Conservation (phyloP, 352 stramenopile genomes). For the Elongisporangium anandrum region DNA sequence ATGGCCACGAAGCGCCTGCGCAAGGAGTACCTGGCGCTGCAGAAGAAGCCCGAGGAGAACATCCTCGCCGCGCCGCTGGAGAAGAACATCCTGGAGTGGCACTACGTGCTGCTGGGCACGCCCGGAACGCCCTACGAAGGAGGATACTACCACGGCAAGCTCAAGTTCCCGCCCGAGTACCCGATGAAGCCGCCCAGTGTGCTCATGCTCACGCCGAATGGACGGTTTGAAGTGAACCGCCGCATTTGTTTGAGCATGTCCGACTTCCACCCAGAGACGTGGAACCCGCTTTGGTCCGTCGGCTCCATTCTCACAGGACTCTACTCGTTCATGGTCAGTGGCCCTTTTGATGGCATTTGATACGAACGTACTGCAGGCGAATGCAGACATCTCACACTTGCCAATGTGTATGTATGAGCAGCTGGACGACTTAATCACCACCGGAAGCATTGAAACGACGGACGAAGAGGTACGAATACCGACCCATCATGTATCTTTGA, state of each 20-base stretch:
- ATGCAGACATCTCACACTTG: too few species aligned
- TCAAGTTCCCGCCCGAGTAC: slow-evolving; percentile 92
- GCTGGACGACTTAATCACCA: slow-evolving; percentile 79
- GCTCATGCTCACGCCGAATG: slow-evolving; percentile 93
- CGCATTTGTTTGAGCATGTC: slow-evolving; percentile 94
- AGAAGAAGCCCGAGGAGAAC: slow-evolving; percentile 86
- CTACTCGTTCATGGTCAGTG: slow-evolving; percentile 91
- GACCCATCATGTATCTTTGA: slow-evolving; percentile 1
- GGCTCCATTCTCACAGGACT: slow-evolving; percentile 93
- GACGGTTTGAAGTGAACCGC: slow-evolving; percentile 91
- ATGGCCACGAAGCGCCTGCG: slow-evolving; percentile 87
- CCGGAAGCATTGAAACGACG: slow-evolving; percentile 78
- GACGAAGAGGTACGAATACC: slow-evolving; percentile 47
- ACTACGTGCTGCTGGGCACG: slow-evolving; percentile 89
- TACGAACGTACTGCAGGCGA: not conserved
- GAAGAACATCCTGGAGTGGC: slow-evolving; percentile 95
- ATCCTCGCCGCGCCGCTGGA: slow-evolving; percentile 85
- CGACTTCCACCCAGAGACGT: slow-evolving; percentile 94
- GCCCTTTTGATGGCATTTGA: not conserved
- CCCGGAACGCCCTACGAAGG: slow-evolving; percentile 71
- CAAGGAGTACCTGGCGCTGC: slow-evolving; percentile 87
- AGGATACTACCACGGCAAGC: slow-evolving; percentile 88
- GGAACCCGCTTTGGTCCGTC: slow-evolving; percentile 96
- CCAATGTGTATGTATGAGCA: slow-evolving; percentile 3
- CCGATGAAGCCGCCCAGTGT: slow-evolving; percentile 93